Percentiles rank a stretch among this genome's conserved stretches.
Evolutionary conservation across 2,329 filamentous ascomycete species (phyloP).

Genomic region (Epichloe typhina): DNA sequence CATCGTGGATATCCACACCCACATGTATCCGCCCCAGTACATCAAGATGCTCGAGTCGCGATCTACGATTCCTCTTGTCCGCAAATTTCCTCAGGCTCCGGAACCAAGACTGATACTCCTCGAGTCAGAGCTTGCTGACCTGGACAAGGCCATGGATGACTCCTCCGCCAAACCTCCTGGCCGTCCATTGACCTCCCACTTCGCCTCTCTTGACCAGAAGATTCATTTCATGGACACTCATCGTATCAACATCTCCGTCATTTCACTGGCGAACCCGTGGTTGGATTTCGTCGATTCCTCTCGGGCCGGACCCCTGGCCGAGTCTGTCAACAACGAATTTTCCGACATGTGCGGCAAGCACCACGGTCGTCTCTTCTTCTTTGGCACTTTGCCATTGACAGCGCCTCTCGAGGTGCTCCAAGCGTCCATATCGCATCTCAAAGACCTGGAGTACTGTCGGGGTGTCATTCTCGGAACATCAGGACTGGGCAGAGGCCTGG

Average conservation of each 20-base stretch:
- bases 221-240: conserved; percentile 81
- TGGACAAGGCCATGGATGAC: conserved; percentile 39
- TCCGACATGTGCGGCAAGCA: conserved; percentile 54
- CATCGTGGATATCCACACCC: conserved; percentile 55
- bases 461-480: conserved; percentile 85
- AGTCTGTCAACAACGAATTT: conserved; percentile 64
- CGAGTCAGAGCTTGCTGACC: conserved; percentile 31
- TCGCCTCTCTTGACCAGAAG: conserved; percentile 68
- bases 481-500: conserved; percentile 66
- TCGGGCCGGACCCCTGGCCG: conserved; percentile 50
- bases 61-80: conserved; percentile 54
- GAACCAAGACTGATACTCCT: conserved; percentile 56
- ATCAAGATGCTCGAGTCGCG: conserved; percentile 47
- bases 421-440: conserved; percentile 50
- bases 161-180: conserved; percentile 49
- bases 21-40: conserved; percentile 56
- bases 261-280: conserved; percentile 90
- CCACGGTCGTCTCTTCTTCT: conserved; percentile 63
- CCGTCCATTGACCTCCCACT: conserved; percentile 71
- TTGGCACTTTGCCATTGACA: conserved; percentile 68
- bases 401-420: conserved; percentile 50
- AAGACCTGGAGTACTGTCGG: conserved; percentile 51
- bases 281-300: conserved; percentile 61
- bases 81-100: conserved; percentile 42
- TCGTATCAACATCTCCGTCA: conserved; percentile 66